phyloP scores from a whole-genome alignment of 345 rosid species.

The Mangifera indica region DNA sequence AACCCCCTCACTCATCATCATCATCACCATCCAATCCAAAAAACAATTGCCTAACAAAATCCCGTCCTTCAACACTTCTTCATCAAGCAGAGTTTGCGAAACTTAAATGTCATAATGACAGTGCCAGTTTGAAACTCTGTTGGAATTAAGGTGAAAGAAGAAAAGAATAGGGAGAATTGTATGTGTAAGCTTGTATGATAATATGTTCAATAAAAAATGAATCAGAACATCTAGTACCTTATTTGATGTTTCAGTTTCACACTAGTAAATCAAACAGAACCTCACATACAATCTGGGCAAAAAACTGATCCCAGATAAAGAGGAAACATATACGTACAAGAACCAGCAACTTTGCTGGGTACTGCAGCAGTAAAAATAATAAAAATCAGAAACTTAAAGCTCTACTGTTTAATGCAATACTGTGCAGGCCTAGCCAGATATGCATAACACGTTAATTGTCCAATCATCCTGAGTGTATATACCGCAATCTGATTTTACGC shows the following conservation, averaged over 20 bases:
- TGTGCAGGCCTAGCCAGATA: conserved; percentile 30
- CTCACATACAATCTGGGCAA: conserved; percentile 45
- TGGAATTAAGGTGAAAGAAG: background rate
- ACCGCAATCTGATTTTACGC: conserved; percentile 60
- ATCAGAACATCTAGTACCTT: conserved; percentile 35
- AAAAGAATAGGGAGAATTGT: background rate
- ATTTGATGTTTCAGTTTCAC: conserved; percentile 50
- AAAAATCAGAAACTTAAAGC: conserved; percentile 17
- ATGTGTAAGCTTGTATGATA: conserved; percentile 15
- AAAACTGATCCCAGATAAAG: conserved; percentile 33
- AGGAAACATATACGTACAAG: conserved; percentile 31
- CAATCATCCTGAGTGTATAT: conserved; percentile 47
- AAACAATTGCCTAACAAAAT: no score
- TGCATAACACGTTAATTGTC: conserved; percentile 37
- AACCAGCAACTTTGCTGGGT: conserved; percentile 35
- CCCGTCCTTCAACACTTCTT: no score
- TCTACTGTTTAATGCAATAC: conserved; percentile 28
- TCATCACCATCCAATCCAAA: no score
- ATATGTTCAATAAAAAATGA: conserved; percentile 32
- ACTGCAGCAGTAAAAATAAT: conserved; percentile 26
- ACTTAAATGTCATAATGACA: no score
- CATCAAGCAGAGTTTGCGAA: no score
- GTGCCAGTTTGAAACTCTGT: background rate
- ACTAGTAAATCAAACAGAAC: conserved; percentile 39
- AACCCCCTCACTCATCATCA: background rate